Conservation (phyloP, 495 filamentous ascomycete species). For the Darksidea phi region DNA sequence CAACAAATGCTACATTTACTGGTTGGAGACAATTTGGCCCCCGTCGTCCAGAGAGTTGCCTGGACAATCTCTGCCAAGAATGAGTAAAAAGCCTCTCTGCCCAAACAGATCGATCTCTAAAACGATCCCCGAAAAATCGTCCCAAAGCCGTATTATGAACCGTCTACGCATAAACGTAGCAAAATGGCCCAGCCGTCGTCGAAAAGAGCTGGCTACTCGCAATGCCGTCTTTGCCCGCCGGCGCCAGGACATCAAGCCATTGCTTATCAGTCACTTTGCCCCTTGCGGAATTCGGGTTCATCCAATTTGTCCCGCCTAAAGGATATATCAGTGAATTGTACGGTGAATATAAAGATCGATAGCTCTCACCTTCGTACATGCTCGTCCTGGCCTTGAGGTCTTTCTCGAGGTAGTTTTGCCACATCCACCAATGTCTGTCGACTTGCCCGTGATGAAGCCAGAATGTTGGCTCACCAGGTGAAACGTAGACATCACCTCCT, state of each 20-base stretch:
- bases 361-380: constrained; percentile 15
- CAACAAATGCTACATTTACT: too few species aligned
- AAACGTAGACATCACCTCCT: constrained; percentile 30
- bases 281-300: constrained; percentile 20
- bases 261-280: constrained; percentile 31
- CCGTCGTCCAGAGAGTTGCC: too few species aligned
- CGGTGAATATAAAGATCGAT: neutral
- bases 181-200: constrained; percentile 30
- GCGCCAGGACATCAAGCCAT: constrained; percentile 27
- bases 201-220: constrained; percentile 27
- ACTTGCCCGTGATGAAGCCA: constrained; percentile 34
- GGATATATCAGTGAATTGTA: neutral
- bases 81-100: too few species aligned
- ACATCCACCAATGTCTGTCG: constrained; percentile 36
- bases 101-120: too few species aligned
- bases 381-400: constrained; percentile 20
- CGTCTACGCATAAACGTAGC: constrained; percentile 31
- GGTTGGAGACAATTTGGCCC: too few species aligned
- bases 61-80: too few species aligned
- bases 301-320: constrained; percentile 27
- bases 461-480: constrained; percentile 26
- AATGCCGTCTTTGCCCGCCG: constrained; percentile 18
- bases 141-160: constrained; percentile 34
- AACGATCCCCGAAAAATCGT: neutral
- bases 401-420: constrained; percentile 25